phyloP scores from a whole-genome alignment of 306 rosid species.

The Fagus sylvatica region DNA sequence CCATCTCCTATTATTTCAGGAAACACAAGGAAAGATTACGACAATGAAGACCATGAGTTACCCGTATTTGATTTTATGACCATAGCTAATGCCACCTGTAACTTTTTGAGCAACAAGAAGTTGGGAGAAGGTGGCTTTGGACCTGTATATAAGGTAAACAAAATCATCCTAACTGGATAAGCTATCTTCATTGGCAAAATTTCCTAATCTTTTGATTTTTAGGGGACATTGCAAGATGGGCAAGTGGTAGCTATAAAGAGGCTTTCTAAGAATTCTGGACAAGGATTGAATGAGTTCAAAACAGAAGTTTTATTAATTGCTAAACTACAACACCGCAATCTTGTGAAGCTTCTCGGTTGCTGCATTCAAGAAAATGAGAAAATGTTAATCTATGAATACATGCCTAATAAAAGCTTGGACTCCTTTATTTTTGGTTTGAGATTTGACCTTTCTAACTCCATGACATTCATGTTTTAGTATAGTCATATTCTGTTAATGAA shows the following conservation, averaged over 20 bases:
- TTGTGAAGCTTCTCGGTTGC: slow-evolving; percentile 41
- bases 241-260: slow-evolving; percentile 66
- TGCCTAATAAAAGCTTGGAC: slow-evolving; percentile 47
- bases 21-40: neutral
- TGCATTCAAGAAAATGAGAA: slow-evolving; percentile 36
- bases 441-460: neutral
- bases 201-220: too few species aligned
- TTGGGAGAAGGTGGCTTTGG: slow-evolving; percentile 77
- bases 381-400: slow-evolving; percentile 39
- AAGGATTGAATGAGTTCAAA: slow-evolving; percentile 38
- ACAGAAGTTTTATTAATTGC: slow-evolving; percentile 25
- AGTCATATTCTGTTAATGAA: neutral
- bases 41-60: slow-evolving; percentile 38
- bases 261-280: slow-evolving; percentile 50
- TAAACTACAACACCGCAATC: slow-evolving; percentile 49
- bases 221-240: slow-evolving; percentile 54
- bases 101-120: slow-evolving; percentile 43
- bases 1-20: neutral
- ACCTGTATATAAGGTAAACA: slow-evolving; percentile 24
- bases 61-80: slow-evolving; percentile 39
- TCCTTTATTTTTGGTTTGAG: slow-evolving; percentile 37
- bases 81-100: slow-evolving; percentile 40
- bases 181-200: neutral
- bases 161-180: neutral
- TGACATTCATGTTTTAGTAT: neutral